phyloP scores from a whole-genome alignment of 495 filamentous ascomycete genomes.

The Aspergillus saccharolyticus region DNA sequence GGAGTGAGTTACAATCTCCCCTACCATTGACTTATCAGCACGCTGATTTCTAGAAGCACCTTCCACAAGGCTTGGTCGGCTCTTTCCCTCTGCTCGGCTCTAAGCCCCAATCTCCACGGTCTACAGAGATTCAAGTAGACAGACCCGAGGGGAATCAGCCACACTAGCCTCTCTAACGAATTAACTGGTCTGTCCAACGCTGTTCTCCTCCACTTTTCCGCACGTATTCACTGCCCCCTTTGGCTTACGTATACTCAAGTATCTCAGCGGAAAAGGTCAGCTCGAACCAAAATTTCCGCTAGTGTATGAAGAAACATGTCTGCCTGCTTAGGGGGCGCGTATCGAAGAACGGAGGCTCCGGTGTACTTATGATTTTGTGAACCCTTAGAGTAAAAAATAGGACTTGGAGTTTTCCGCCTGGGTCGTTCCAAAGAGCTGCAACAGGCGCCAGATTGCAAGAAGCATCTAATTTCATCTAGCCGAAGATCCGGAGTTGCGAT shows the following conservation, averaged over 20 bases:
- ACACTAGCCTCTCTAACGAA: background rate
- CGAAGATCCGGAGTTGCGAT: background rate
- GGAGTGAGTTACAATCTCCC: no score
- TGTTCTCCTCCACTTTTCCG: slow-evolving; percentile 1
- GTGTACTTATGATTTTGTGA: background rate
- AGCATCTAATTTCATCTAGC: background rate
- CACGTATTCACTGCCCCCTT: slow-evolving; percentile 1
- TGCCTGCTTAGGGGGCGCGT: background rate
- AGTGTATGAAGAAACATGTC: background rate
- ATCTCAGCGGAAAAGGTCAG: background rate
- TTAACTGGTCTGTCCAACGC: background rate
- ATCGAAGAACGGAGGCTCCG: background rate
- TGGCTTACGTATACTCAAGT: slow-evolving; percentile 4
- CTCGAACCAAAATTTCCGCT: slow-evolving; percentile 2
- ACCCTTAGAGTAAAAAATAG: background rate
- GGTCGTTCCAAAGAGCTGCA: background rate
- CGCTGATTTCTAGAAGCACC: background rate
- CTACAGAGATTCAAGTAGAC: background rate
- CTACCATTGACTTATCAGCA: background rate
- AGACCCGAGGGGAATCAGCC: background rate
- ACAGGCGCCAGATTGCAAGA: background rate
- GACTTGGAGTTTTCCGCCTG: background rate
- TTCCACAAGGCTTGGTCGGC: slow-evolving; percentile 1
- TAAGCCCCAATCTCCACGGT: background rate
- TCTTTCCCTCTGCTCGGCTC: background rate